Percentiles rank a stretch among this genome's conserved stretches.
phyloP scores from a whole-genome alignment of 2,329 filamentous ascomycete genomes.

The Aspergillus floridensis region DNA sequence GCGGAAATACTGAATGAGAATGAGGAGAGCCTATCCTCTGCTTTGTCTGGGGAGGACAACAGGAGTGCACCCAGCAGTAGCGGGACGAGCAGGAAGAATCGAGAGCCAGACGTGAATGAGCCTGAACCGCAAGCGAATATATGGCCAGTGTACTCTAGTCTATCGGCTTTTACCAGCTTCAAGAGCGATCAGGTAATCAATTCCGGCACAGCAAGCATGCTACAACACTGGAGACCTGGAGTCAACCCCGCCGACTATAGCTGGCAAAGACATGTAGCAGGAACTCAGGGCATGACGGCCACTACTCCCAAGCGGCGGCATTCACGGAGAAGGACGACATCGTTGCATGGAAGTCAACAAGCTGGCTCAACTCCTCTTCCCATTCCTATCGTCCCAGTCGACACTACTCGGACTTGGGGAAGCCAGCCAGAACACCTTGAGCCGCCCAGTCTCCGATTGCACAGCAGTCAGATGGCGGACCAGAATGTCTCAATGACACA shows the following conservation, averaged over 20 bases:
- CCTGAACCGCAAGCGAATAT: neutral
- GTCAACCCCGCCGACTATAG: slow-evolving; percentile 33
- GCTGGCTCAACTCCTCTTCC: slow-evolving; percentile 20
- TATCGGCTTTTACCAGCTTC: slow-evolving; percentile 33
- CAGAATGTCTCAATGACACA: slow-evolving; percentile 42
- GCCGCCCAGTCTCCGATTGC: slow-evolving; percentile 18
- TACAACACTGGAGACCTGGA: slow-evolving; percentile 38
- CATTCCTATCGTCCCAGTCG: slow-evolving; percentile 25
- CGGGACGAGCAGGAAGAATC: neutral
- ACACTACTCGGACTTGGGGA: slow-evolving; percentile 25
- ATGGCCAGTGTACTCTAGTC: slow-evolving; percentile 16
- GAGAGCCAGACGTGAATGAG: neutral
- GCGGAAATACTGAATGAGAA: neutral
- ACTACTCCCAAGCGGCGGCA: slow-evolving; percentile 22
- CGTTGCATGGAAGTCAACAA: slow-evolving; percentile 13
- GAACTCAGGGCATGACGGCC: slow-evolving; percentile 16
- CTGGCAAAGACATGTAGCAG: slow-evolving; percentile 29
- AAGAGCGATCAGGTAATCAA: slow-evolving; percentile 21
- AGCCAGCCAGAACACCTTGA: slow-evolving; percentile 32
- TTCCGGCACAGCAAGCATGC: slow-evolving; percentile 26
- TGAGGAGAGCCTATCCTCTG: neutral
- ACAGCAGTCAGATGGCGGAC: slow-evolving; percentile 36
- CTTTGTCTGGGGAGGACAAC: neutral
- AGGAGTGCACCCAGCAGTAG: neutral
- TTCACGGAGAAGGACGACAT: slow-evolving; percentile 27